These are phyloP conservation scores for Claviceps cyperi DNA, from an alignment of 2,329 filamentous ascomycete species.

Conservation along the genomic window DNA sequence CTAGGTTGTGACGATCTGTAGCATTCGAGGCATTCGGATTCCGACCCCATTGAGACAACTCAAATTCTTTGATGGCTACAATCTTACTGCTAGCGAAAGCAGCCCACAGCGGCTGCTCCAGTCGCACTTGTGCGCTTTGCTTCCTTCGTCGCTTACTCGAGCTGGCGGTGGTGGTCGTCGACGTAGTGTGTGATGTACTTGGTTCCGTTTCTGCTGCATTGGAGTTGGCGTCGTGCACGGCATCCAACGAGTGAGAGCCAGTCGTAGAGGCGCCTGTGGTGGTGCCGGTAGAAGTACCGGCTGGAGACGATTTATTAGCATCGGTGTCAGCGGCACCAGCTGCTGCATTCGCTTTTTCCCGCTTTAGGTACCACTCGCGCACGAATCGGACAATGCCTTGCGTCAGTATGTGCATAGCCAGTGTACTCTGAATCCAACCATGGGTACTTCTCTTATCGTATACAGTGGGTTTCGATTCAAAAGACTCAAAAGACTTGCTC, in stretches of 20 bases:
- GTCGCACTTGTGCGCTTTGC: slow-evolving; percentile 79
- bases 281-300: slow-evolving; percentile 8
- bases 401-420: slow-evolving; percentile 62
- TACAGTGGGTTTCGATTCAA: slow-evolving; percentile 24
- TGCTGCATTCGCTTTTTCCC: slow-evolving; percentile 40
- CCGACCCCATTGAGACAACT: slow-evolving; percentile 62
- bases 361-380: slow-evolving; percentile 50
- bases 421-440: slow-evolving; percentile 51
- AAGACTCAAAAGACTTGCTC: slow-evolving; percentile 34
- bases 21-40: slow-evolving; percentile 62
- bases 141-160: slow-evolving; percentile 70
- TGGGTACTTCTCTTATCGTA: slow-evolving; percentile 47
- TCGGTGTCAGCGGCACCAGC: slow-evolving; percentile 45
- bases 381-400: slow-evolving; percentile 60
- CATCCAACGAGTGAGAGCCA: background rate
- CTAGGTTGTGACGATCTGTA: slow-evolving; percentile 63
- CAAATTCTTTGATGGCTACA: slow-evolving; percentile 83
- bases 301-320: slow-evolving; percentile 36
- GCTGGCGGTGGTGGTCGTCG: slow-evolving; percentile 24
- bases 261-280: slow-evolving; percentile 9
- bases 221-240: slow-evolving; percentile 24
- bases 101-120: slow-evolving; percentile 86
- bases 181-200: slow-evolving; percentile 9
- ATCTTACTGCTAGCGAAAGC: slow-evolving; percentile 93
- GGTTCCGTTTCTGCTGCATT: slow-evolving; percentile 38